These are phyloP conservation scores for Eurotiales sp. DNA, from an alignment of 2,329 filamentous ascomycete genomes.

Conservation along the genomic window DNA sequence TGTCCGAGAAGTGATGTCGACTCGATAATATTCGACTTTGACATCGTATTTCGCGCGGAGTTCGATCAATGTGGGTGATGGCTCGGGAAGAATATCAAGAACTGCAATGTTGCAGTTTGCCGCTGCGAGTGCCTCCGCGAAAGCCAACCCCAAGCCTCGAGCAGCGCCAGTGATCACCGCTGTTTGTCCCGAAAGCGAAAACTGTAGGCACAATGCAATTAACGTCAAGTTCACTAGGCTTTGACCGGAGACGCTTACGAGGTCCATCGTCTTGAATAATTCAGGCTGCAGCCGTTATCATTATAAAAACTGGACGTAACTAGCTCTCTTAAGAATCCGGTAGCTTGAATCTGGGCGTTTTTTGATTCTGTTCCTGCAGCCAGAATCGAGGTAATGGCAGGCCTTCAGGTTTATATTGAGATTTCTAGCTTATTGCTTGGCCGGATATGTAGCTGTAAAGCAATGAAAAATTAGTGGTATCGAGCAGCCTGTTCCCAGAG, in stretches of 20 bases:
- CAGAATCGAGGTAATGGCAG: too few species aligned
- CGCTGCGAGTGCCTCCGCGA: conserved; percentile 19
- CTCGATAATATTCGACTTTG: not conserved
- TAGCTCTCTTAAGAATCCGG: not conserved
- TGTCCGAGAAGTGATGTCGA: not conserved
- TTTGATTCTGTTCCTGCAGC: too few species aligned
- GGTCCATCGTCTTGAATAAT: not conserved
- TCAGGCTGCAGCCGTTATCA: not conserved
- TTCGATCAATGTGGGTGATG: not conserved
- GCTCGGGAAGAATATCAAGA: not conserved
- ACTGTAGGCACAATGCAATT: conserved; percentile 7
- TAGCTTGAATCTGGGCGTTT: too few species aligned
- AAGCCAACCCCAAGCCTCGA: conserved; percentile 21
- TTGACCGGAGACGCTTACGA: not conserved
- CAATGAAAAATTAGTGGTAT: not conserved
- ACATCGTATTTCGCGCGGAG: not conserved
- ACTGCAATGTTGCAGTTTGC: conserved; percentile 8
- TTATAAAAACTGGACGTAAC: not conserved
- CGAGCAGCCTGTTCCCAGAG: not conserved
- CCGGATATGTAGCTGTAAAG: not conserved
- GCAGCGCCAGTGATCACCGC: conserved; percentile 23
- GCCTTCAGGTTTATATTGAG: not conserved
- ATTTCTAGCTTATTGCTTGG: not conserved
- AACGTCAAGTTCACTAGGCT: not conserved
- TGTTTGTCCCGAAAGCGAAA: conserved; percentile 18